phyloP scores from a whole-genome alignment of 2,329 filamentous ascomycete species.

The Knufia fluminis region DNA sequence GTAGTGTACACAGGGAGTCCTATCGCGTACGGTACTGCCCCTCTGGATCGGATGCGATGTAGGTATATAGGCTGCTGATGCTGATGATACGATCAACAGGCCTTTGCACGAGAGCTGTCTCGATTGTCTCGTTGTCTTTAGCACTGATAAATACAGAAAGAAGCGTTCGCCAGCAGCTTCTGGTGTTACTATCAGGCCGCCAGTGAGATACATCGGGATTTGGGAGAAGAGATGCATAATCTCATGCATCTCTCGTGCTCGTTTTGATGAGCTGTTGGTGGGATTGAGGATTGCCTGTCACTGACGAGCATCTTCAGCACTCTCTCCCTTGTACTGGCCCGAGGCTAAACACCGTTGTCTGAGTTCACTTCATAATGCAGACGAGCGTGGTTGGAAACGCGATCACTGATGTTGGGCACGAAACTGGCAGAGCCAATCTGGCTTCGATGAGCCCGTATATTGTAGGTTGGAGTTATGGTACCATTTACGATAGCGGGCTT shows the following conservation, averaged over 20 bases:
- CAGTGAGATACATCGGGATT: neutral
- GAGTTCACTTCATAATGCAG: too few species aligned
- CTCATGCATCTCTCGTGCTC: neutral
- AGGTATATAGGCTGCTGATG: neutral
- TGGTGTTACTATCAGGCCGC: constrained; percentile 5
- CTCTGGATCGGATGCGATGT: neutral
- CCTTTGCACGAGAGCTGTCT: neutral
- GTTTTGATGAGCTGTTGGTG: too few species aligned
- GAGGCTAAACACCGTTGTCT: too few species aligned
- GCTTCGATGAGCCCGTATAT: too few species aligned
- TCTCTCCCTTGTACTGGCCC: too few species aligned
- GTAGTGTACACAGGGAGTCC: neutral
- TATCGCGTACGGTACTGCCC: neutral
- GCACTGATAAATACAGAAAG: neutral
- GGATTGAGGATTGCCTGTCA: too few species aligned
- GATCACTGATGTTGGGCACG: too few species aligned
- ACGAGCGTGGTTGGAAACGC: too few species aligned
- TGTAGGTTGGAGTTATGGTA: too few species aligned
- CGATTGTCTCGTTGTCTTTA: neutral
- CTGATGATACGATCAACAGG: neutral
- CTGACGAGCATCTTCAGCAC: too few species aligned
- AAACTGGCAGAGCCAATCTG: too few species aligned
- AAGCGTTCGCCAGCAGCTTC: neutral
- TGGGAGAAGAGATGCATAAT: neutral
- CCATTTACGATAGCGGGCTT: too few species aligned